Base-by-base conservation (phyloP, 192 early-diverging fungal genomes). In the Backusella tarrabulga region DNA sequence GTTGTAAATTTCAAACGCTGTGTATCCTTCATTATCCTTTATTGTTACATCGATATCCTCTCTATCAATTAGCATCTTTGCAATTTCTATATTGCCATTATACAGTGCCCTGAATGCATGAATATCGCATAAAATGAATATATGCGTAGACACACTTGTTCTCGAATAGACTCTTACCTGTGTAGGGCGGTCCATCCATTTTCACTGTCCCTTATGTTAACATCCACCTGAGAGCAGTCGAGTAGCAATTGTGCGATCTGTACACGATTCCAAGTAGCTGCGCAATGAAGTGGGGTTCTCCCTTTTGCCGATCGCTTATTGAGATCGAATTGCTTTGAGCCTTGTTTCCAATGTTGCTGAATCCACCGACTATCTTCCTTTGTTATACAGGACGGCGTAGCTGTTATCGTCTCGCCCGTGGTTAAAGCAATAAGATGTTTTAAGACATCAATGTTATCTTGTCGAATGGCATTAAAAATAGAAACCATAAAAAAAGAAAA, bases 111-210 rank as follows among this genome's bases (percentile, higher is more conserved):
- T 79, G 68, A 41, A 6, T 42, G 4, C 1, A 52, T 68, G 56
- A 0, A 50, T 19, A 54, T 38, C 38, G 19, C 0, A 11, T 7
- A 7, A 12, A 63, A 4, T 29, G 4, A 63, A 29, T 63, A 21
- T 54, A 2, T n/a, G 4, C 21, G 6, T 36, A 36, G n/a, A 69
- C n/a, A 21, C 6, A 69, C 23, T 5, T 44, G 23, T 0, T n/a
- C 0, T 15, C 26, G 2, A 15, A 69, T 29, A 75, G 63, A 60
- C 50, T n/a, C 82, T 81, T 77, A 87, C 83, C 84, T 86, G 76
- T 95, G 93, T 44, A 95, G 76, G 1, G 88, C 83, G 17, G 93
- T 94, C 84, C 92, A 94, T 0, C 91, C 90, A 66, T 85, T 90
- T 71, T 95, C 93, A 9, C 68, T 34, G 66, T 95, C 93, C 69